Evolutionary conservation across 1,284 basidiomycete species (phyloP).

Genomic region (Mycena citricolor): DNA sequence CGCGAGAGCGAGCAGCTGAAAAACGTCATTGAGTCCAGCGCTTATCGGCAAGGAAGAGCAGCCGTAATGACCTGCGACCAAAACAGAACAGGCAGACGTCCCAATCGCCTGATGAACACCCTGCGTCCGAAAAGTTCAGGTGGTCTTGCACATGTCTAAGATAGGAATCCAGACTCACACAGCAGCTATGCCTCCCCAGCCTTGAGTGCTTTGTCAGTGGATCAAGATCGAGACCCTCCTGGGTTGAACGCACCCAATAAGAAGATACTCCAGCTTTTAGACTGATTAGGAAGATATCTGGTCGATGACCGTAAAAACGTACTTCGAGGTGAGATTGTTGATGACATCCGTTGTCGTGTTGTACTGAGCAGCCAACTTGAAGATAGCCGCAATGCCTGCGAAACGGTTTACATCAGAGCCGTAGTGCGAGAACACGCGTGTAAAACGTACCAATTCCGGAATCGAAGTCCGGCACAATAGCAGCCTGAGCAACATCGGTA

Average conservation of each 20-base stretch:
- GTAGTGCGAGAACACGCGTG: too few species aligned
- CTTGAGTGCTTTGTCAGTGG: conserved; percentile 28
- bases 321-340: conserved; percentile 67
- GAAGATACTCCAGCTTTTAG: conserved; percentile 75
- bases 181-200: conserved; percentile 56
- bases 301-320: conserved; percentile 21
- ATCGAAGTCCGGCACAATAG: conserved; percentile 69
- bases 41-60: not conserved
- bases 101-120: conserved; percentile 54
- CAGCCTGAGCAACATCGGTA: conserved; percentile 34
- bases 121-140: conserved; percentile 5
- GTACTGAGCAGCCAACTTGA: conserved; percentile 57
- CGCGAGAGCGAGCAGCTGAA: conserved; percentile 45
- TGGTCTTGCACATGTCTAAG: too few species aligned
- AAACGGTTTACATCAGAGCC: not conserved
- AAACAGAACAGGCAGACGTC: conserved; percentile 58
- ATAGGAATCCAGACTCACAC: conserved; percentile 29
- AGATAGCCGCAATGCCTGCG: conserved; percentile 59
- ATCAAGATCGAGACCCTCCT: not conserved
- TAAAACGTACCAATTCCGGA: conserved; percentile 57
- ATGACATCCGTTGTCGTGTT: conserved; percentile 58
- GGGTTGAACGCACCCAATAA: conserved; percentile 46
- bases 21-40: not conserved
- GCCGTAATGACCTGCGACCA: conserved; percentile 51
- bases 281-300: conserved; percentile 1